Evolutionary conservation across 2,329 filamentous ascomycete species (phyloP), one percentile per base, ranked within the genome.

Genomic region (Eutypella sp.): DNA sequence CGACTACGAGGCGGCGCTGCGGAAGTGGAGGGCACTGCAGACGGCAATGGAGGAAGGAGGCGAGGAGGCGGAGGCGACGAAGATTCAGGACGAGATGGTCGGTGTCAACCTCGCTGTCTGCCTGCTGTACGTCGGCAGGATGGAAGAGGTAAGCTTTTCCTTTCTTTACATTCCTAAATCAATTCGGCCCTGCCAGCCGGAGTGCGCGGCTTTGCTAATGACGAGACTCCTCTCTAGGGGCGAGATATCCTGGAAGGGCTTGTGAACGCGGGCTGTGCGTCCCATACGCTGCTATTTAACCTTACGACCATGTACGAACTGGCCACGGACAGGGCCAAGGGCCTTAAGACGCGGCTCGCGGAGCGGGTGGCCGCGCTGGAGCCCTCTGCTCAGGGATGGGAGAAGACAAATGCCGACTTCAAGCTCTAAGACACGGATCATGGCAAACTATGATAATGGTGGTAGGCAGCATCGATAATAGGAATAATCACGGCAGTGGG

Each of bases 231-330:
- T n/a, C 40, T 33, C 3, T 48, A 88, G 75, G 86, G 88, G 1
- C 80, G 81, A 13, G 66, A 72, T 11, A 67, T 87, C 1, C 70
- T 96, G 3, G 85, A 92, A 57, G 67, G 69, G 0, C 68, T 95
- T 10, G 72, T 90, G 0, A 73, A 80, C 3, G 63, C 71, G 1
- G 79, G 82, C 1, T 72, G 80, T 34, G 79, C 81, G 0, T 96
- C 92, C 47, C 84, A 87, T 51, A 87, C 87, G 1, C 69, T 96
- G 2, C 79, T 95, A 0, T 95, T 96, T 68, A 97, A 97, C 62
- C 67, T 99, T 11, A 82, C 84, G 10, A 97, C 92, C 0, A 81
- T 96, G 57, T 97, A 95, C 62, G 93, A 97, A 67, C 75, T 97
- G 7, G 93, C 87, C 62, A 91, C 87, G 0, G 91, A 97, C 57